Evolutionary conservation across 176 grass and related monocot species (phyloP).

Genomic region (Eleusine coracana): DNA sequence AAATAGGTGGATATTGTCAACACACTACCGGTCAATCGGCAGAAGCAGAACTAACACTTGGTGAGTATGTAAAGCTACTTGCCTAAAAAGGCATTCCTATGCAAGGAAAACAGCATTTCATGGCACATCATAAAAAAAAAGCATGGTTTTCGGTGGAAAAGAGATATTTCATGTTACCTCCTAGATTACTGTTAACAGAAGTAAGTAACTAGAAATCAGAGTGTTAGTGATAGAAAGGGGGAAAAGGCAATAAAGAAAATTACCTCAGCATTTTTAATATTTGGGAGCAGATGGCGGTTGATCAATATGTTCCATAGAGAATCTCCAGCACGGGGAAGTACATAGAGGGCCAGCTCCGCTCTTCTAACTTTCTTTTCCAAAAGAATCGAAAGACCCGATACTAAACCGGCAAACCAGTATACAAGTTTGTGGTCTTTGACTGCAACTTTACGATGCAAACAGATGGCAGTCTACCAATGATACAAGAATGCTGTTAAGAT

Average conservation of each 20-base stretch:
- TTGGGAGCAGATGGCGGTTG: conserved; percentile 81
- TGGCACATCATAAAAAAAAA: background rate
- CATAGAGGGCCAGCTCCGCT: conserved; percentile 94
- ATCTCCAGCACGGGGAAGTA: conserved; percentile 89
- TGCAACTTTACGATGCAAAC: conserved; percentile 92
- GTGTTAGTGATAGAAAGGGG: background rate
- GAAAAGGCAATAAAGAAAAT: background rate
- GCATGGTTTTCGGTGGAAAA: background rate
- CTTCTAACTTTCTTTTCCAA: conserved; percentile 94
- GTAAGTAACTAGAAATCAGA: conserved; percentile 28
- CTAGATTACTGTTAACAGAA: conserved; percentile 7
- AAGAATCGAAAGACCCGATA: conserved; percentile 87
- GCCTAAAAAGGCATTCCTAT: background rate
- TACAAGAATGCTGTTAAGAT: conserved; percentile 40
- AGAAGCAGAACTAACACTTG: background rate
- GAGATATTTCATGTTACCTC: background rate
- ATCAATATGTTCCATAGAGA: conserved; percentile 94
- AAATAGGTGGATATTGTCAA: background rate
- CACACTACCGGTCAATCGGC: background rate
- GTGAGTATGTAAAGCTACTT: background rate
- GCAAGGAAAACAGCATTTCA: conserved; percentile 14
- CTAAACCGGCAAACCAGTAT: conserved; percentile 90
- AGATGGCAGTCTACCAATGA: conserved; percentile 68
- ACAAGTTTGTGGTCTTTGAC: conserved; percentile 91
- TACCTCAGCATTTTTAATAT: conserved; percentile 94